phyloP scores from a whole-genome alignment of 2,329 filamentous ascomycete species.

The Bipolaris sorokiniana region DNA sequence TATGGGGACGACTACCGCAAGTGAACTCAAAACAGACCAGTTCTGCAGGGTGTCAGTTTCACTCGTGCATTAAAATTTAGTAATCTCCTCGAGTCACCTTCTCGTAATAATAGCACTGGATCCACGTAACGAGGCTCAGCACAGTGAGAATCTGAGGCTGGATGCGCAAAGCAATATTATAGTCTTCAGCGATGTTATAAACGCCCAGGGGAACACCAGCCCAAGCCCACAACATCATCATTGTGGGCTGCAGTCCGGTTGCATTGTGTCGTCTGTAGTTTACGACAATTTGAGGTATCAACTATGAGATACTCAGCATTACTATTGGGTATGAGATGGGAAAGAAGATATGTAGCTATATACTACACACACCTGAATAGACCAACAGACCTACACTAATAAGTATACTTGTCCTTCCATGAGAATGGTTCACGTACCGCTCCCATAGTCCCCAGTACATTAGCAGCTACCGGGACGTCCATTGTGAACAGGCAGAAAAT shows the following conservation, averaged over 20 bases:
- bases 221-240: slow-evolving; percentile 75
- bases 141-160: slow-evolving; percentile 63
- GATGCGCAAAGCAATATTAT: slow-evolving; percentile 61
- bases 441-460: slow-evolving; percentile 65
- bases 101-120: slow-evolving; percentile 63
- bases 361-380: slow-evolving; percentile 58
- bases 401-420: neutral
- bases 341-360: neutral
- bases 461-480: slow-evolving; percentile 63
- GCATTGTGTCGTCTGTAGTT: slow-evolving; percentile 72
- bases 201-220: slow-evolving; percentile 71
- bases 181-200: slow-evolving; percentile 62
- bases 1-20: slow-evolving; percentile 58
- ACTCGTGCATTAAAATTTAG: no score
- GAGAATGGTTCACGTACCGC: slow-evolving; percentile 52
- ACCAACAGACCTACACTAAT: slow-evolving; percentile 63
- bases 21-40: slow-evolving; percentile 59
- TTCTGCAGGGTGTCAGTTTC: slow-evolving; percentile 46
- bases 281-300: slow-evolving; percentile 72
- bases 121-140: slow-evolving; percentile 61
- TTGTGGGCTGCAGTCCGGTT: slow-evolving; percentile 67
- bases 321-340: neutral
- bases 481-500: slow-evolving; percentile 46
- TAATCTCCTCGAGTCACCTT: slow-evolving; percentile 28
- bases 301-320: slow-evolving; percentile 47